Conservation (phyloP, 305 asterid genomes). For the Rubia peregrina region DNA sequence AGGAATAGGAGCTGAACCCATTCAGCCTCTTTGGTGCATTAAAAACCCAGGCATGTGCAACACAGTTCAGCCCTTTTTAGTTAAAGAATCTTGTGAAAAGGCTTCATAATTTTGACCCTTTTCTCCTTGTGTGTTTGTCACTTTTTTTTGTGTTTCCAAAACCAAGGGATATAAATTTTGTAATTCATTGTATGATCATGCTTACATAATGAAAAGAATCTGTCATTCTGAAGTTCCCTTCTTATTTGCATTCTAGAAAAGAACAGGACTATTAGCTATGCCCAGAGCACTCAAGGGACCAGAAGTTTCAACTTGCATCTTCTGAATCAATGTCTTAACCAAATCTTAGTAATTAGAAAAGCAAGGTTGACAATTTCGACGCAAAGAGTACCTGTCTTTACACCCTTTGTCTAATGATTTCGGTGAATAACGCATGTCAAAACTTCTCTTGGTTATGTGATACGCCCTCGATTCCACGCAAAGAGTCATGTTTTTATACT, state of each 20-base stretch:
- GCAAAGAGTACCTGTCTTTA: neutral
- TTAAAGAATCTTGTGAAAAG: neutral
- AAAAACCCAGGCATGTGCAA: slow-evolving; percentile 83
- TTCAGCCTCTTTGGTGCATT: slow-evolving; percentile 91
- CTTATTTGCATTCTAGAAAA: neutral
- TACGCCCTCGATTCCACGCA: too few species aligned
- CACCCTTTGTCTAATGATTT: neutral
- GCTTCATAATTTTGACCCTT: neutral
- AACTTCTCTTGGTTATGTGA: too few species aligned
- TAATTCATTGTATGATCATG: neutral
- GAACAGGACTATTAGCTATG: too few species aligned
- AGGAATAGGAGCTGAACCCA: slow-evolving; percentile 77
- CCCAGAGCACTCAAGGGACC: too few species aligned
- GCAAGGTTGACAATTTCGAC: too few species aligned
- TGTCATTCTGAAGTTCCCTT: neutral
- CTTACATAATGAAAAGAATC: neutral
- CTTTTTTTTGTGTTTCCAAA: neutral
- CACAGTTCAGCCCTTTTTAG: slow-evolving; percentile 28
- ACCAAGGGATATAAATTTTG: neutral
- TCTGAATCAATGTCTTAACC: too few species aligned
- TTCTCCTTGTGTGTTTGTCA: neutral
- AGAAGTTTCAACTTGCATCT: too few species aligned
- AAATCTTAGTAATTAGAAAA: neutral
- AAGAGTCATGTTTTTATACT: too few species aligned
- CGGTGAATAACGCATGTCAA: neutral